These are phyloP conservation scores for Gnetum montanum DNA, from an alignment of 75 land plant species.

Conservation along the genomic window DNA sequence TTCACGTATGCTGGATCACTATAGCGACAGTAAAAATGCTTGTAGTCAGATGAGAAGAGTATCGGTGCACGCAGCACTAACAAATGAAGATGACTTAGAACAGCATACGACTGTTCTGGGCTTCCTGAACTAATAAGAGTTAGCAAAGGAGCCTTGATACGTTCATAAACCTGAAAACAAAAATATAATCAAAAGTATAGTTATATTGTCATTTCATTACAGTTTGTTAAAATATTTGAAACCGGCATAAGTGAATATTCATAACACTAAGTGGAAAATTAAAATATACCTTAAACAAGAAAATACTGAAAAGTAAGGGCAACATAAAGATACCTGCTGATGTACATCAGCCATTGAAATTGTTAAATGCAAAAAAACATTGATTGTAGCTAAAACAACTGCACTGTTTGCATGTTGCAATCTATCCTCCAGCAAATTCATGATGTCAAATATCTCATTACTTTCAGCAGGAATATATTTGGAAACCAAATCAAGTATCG, in stretches of 20 bases:
- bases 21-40: conserved; percentile 96
- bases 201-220: too few relatives aligned
- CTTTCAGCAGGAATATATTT: conserved; percentile 83
- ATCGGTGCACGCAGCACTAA: conserved; percentile 95
- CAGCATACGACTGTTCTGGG: conserved; percentile 92
- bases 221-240: too few relatives aligned
- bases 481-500: conserved; percentile 76
- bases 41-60: conserved; percentile 90
- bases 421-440: conserved; percentile 97
- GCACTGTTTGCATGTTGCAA: conserved; percentile 99
- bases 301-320: background rate
- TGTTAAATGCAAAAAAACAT: conserved; percentile 86
- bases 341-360: conserved; percentile 98
- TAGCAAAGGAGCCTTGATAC: conserved; percentile 92
- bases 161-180: conserved; percentile 77
- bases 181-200: background rate
- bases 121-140: conserved; percentile 93
- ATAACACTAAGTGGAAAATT: too few relatives aligned
- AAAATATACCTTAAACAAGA: background rate
- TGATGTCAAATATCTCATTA: conserved; percentile 93
- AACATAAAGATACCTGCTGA: conserved; percentile 62
- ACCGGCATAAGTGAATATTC: too few relatives aligned
- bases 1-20: conserved; percentile 97
- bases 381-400: conserved; percentile 92
- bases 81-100: conserved; percentile 88